Percentiles rank a stretch among this genome's conserved stretches.
phyloP scores from a whole-genome alignment of 805 yeast genomes.

The Candida argentea region DNA sequence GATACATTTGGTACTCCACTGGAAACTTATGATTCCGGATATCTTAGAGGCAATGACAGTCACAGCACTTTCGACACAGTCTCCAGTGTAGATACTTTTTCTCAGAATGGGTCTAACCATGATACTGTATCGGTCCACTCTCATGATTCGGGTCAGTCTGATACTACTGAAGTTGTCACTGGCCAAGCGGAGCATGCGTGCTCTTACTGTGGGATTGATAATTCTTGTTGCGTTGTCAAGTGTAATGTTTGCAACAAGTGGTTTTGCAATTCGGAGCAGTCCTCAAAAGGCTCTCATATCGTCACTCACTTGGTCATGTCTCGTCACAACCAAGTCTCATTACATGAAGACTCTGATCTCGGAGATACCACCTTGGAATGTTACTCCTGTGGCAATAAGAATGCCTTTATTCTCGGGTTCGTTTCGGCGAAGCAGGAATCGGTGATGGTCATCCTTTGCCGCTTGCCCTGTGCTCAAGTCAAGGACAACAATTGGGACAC shows the following conservation, averaged over 20 bases:
- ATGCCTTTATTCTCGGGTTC: constrained; percentile 74
- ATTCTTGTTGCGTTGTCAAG: constrained; percentile 56
- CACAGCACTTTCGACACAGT: no score
- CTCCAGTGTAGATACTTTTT: no score
- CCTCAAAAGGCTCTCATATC: constrained; percentile 61
- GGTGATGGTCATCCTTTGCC: constrained; percentile 77
- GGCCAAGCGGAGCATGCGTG: constrained; percentile 35
- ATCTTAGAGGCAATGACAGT: no score
- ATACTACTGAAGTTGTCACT: no score
- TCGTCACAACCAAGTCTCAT: constrained; percentile 60
- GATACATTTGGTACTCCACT: no score
- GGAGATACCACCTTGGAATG: constrained; percentile 88
- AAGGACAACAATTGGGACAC: constrained; percentile 82
- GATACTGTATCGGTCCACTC: no score
- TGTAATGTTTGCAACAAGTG: constrained; percentile 73
- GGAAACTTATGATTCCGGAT: no score
- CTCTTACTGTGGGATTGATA: constrained; percentile 66
- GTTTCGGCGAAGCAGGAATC: constrained; percentile 81
- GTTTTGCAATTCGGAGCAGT: constrained; percentile 76
- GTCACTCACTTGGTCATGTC: constrained; percentile 77
- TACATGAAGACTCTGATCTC: constrained; percentile 71
- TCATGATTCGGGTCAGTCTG: no score
- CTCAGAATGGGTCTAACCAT: no score
- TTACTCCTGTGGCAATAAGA: constrained; percentile 78
- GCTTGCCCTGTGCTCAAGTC: constrained; percentile 77